Evolutionary conservation across 768 basidiomycete species (phyloP).

Genomic region (Candolleomyces aberdarensis): DNA sequence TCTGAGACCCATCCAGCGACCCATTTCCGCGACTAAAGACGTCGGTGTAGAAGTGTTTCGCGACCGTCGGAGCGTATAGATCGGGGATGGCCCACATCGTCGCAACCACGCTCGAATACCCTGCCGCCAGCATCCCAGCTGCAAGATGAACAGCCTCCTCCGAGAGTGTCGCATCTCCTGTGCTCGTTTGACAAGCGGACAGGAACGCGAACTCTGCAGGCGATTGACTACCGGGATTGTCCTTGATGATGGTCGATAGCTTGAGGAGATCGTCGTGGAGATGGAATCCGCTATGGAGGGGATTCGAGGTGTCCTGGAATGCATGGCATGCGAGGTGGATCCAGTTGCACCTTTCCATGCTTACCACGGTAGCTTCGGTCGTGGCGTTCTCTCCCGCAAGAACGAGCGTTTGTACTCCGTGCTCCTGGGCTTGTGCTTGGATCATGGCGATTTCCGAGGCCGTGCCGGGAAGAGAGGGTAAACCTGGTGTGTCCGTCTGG

Average conservation of each 20-base stretch:
- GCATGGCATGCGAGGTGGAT: constrained; percentile 18
- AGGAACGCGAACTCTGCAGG: constrained; percentile 14
- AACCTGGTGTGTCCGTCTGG: not conserved
- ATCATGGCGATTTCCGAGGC: constrained; percentile 7
- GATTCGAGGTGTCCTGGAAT: constrained; percentile 4
- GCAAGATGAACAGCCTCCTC: constrained; percentile 19
- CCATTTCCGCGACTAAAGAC: not conserved
- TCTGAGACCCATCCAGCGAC: not conserved
- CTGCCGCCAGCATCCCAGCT: constrained; percentile 17
- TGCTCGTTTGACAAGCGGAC: constrained; percentile 17
- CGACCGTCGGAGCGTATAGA: constrained; percentile 9
- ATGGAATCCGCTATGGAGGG: constrained; percentile 11
- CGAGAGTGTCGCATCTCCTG: constrained; percentile 10
- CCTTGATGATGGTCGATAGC: constrained; percentile 12
- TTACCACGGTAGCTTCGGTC: not conserved
- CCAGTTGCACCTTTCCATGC: constrained; percentile 10
- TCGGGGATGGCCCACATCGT: constrained; percentile 20
- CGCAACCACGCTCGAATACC: constrained; percentile 14
- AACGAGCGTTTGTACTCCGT: not conserved
- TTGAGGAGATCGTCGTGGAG: constrained; percentile 9
- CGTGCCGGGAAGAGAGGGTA: constrained; percentile 7
- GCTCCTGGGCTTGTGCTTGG: not conserved
- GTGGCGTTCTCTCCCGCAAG: not conserved
- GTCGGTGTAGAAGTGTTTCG: constrained; percentile 10
- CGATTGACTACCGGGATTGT: not conserved